Evolutionary conservation across 2,329 filamentous ascomycete species (phyloP), one percentile per base, ranked within the genome.

Genomic region (Exophiala phaeomuriformis): DNA sequence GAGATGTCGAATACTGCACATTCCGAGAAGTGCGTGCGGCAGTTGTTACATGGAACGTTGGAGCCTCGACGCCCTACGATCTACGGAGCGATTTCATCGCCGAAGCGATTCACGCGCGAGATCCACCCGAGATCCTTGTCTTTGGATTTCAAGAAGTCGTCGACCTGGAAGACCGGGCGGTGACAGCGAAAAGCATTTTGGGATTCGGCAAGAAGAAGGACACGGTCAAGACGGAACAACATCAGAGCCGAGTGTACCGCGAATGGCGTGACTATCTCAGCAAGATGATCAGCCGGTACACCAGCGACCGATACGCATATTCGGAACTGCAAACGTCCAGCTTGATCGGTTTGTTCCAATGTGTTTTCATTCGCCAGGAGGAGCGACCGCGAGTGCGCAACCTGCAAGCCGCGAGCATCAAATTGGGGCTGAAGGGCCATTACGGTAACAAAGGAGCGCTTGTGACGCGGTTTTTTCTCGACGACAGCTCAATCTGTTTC

Each of bases 121-220:
- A 85, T 37, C 83, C 86, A 5, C 89, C 93, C 0, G 93, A 97
- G 63, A 90, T 98, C 47, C 72, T 97, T 2, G 81, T 97, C 0
- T 98, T 98, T 74, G 91, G 90, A 1, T 98, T 98, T 69, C 93
- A 98, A 69, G 93, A 98, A 70, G 78, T 98, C n/a, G 93, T 98
- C 3, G 93, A 98, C 66, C 76, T 98, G 5, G 93, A 98, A 68
- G 88, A 98, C 72, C 97, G 97, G 73, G 94, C 90, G 62, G 86
- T 94, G 47, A 97, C 91, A 27, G 93, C 93, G n/a, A 96, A 93
- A 72, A 89, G 88, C 51, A 83, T 97, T 62, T 85, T 97, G 67
- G 93, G 83, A 64, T 79, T 80, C 56, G 77, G 75, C 63, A 80
- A 90, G 66, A 95, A 95, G 67, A 87, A 88, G 64, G 83, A 86